Percentiles rank a stretch among this genome's conserved stretches.
Conservation (phyloP, 192 early-diverging fungal genomes). For the Coemansia sp. region DNA sequence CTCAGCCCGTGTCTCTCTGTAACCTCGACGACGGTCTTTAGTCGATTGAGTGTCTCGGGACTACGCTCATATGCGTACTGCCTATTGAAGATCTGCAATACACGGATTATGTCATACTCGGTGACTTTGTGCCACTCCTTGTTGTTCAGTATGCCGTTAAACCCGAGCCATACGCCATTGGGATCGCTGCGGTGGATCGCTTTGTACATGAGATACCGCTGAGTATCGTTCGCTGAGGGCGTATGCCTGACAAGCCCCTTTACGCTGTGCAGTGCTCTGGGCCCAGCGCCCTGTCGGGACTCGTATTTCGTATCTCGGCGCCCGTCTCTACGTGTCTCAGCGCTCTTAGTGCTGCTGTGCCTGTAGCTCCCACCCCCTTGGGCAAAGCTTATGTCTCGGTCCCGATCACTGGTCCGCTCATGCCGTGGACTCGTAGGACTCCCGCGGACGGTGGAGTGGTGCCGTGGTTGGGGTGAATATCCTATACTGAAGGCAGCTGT, state of each 20-base stretch:
- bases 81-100: constrained; percentile 35
- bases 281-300: background rate
- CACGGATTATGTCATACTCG: constrained; percentile 35
- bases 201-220: constrained; percentile 22
- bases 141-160: constrained; percentile 22
- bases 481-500: background rate
- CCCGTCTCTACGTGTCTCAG: background rate
- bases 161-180: constrained; percentile 31
- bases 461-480: too few species aligned
- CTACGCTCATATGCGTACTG: constrained; percentile 34
- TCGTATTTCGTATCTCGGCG: background rate
- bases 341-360: background rate
- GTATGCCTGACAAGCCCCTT: background rate
- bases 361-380: background rate
- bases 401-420: background rate
- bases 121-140: constrained; percentile 28
- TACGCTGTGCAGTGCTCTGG: background rate
- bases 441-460: background rate
- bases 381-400: background rate
- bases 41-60: constrained; percentile 14
- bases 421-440: background rate
- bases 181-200: constrained; percentile 20
- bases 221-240: constrained; percentile 8
- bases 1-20: constrained; percentile 8
- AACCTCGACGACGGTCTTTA: constrained; percentile 11